Conservation (phyloP, 2,329 filamentous ascomycete species). For the Stagonosporopsis chrysanthemi region DNA sequence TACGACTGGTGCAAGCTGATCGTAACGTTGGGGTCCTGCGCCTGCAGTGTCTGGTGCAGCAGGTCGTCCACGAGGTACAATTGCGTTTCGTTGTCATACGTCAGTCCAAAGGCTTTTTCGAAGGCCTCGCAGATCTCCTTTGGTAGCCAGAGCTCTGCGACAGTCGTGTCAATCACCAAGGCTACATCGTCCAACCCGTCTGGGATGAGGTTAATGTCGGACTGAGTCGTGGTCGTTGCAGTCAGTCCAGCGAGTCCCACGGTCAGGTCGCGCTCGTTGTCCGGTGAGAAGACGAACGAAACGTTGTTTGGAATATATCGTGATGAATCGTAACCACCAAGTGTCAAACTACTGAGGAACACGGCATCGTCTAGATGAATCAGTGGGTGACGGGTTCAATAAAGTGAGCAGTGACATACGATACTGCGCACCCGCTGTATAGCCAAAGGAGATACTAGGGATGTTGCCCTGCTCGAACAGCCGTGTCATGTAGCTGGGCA, state of each 20-base stretch:
- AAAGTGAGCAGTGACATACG: slow-evolving; percentile 54
- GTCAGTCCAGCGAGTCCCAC: slow-evolving; percentile 60
- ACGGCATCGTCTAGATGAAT: slow-evolving; percentile 40
- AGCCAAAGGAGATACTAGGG: slow-evolving; percentile 77
- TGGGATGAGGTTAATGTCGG: slow-evolving; percentile 44
- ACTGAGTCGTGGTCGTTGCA: slow-evolving; percentile 31
- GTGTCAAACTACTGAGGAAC: slow-evolving; percentile 61
- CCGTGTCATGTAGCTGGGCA: slow-evolving; percentile 59
- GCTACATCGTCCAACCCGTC: slow-evolving; percentile 47
- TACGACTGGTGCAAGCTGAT: slow-evolving; percentile 53
- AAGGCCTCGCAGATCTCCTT: slow-evolving; percentile 68
- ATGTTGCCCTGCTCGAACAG: slow-evolving; percentile 66
- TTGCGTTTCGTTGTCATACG: slow-evolving; percentile 68
- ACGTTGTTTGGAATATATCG: slow-evolving; percentile 68
- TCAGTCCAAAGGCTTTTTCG: slow-evolving; percentile 68
- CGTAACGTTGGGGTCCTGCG: slow-evolving; percentile 53
- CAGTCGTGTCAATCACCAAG: slow-evolving; percentile 58
- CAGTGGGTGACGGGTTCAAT: background rate
- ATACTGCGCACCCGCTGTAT: slow-evolving; percentile 78
- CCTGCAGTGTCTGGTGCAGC: slow-evolving; percentile 60
- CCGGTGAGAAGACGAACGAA: slow-evolving; percentile 64
- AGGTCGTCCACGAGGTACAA: slow-evolving; percentile 70
- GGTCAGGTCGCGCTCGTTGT: slow-evolving; percentile 66
- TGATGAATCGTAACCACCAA: slow-evolving; percentile 74
- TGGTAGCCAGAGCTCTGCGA: slow-evolving; percentile 59